Evolutionary conservation across 225 moss, liverwort and hornwort species (phyloP).

Genomic region (Sphagnum contortum): DNA sequence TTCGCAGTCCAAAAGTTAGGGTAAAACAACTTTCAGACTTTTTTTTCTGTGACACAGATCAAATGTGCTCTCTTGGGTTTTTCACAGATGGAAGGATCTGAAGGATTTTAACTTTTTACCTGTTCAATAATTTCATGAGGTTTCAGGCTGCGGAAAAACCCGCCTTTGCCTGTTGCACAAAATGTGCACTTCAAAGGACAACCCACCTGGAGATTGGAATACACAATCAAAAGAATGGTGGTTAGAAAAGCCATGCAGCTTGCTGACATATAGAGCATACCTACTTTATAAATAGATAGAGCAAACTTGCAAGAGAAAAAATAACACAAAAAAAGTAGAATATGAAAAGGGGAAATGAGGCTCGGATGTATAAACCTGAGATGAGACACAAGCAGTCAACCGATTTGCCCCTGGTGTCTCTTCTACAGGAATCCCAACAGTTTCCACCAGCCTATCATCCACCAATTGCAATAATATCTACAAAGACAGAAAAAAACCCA

Average conservation of each 20-base stretch:
- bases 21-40: no score
- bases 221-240: neutral
- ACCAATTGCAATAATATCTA: conserved; percentile 80
- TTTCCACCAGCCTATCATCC: conserved; percentile 88
- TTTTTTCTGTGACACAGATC: no score
- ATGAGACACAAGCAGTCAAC: conserved; percentile 94
- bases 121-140: conserved; percentile 95
- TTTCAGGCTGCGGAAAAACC: conserved; percentile 84
- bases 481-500: neutral
- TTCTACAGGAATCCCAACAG: conserved; percentile 90
- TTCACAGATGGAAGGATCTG: no score
- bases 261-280: no score
- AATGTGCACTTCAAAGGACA: conserved; percentile 89
- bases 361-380: conserved; percentile 52
- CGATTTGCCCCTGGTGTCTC: conserved; percentile 54
- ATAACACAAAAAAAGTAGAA: no score
- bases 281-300: no score
- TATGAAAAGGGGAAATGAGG: no score
- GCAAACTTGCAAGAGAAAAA: no score
- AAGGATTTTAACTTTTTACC: conserved; percentile 22
- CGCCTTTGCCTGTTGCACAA: conserved; percentile 99
- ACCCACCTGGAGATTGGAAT: conserved; percentile 60
- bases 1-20: no score
- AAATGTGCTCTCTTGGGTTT: no score
- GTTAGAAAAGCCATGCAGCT: no score